A percentile compares a stretch with the other conserved stretches of the same genome.
Conservation (phyloP, 192 early-diverging fungal species). For the Dispira parvispora region DNA sequence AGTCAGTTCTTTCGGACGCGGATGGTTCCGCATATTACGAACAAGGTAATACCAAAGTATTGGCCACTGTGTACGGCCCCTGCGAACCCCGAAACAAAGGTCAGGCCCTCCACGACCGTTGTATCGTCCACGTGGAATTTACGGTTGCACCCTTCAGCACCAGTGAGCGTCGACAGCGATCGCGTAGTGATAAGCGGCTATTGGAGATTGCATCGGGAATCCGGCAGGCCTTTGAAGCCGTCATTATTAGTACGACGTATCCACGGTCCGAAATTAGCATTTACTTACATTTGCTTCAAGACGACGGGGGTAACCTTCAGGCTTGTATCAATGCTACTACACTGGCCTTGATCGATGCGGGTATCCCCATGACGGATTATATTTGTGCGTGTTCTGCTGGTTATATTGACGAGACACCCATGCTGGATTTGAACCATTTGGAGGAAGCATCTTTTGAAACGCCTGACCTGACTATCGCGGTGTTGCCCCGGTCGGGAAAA, state of each 20-base stretch:
- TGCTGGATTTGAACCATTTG: slow-evolving; percentile 64
- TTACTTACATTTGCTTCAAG: slow-evolving; percentile 80
- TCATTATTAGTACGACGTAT: slow-evolving; percentile 53
- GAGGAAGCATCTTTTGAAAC: slow-evolving; percentile 72
- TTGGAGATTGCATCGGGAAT: slow-evolving; percentile 74
- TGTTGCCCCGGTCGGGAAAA: slow-evolving; percentile 67
- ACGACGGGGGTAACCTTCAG: slow-evolving; percentile 73
- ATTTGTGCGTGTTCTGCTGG: slow-evolving; percentile 81
- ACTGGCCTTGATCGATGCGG: slow-evolving; percentile 66
- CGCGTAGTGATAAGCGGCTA: slow-evolving; percentile 79
- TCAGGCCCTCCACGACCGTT: slow-evolving; percentile 45
- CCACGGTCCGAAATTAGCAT: slow-evolving; percentile 87
- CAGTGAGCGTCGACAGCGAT: slow-evolving; percentile 65
- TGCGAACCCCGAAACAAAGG: slow-evolving; percentile 50
- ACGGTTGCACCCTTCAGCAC: slow-evolving; percentile 82
- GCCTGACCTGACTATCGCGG: slow-evolving; percentile 76
- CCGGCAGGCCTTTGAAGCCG: slow-evolving; percentile 82
- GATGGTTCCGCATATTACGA: slow-evolving; percentile 92
- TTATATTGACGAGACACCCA: slow-evolving; percentile 53
- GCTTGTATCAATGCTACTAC: slow-evolving; percentile 73
- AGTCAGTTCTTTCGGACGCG: slow-evolving; percentile 59
- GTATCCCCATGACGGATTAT: slow-evolving; percentile 66
- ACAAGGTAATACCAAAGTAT: slow-evolving; percentile 88
- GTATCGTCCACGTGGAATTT: slow-evolving; percentile 77
- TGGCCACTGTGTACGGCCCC: slow-evolving; percentile 87